Evolutionary conservation across 306 rosid genomes (phyloP), one percentile per base, ranked within the genome.

Genomic region (Vicia villosa): DNA sequence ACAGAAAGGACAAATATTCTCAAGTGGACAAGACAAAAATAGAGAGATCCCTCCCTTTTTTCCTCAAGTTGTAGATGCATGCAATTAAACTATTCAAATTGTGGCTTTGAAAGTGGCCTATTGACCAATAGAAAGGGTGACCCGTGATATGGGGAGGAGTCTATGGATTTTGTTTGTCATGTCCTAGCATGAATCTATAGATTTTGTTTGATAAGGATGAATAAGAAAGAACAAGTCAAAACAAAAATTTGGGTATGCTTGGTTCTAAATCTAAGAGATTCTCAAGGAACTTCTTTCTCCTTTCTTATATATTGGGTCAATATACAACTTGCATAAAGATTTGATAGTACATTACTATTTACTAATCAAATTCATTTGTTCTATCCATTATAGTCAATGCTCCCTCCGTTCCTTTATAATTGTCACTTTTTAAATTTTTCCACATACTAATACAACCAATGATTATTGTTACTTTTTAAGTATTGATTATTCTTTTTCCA

Each of bases 101-200:
- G 60, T 17, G 83, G 46, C 83, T 43, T 8, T 36, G 59, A 73
- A 78, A 73, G 49, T 64, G 59, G 42, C 32, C 5, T 42, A 20
- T 66, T 80, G 67, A 49, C 77, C 61, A 75, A 63, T 80, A 19
- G 10, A 57, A 58, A 20, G 57, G 58, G 26, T 38, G 60, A 57
- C 38, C 46, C 36, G 19, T 57, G 68, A 71, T 10, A 0, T 49
- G 19, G 76, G 63, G 30, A 47, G 38, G 72, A 30, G 16, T 37
- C 64, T 45, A 40, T 61, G 43, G 40, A 76, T 69, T 55, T 15
- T 76, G 10, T 60, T 51, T 66, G 78, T 50, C 63, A 49, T 17
- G 3, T 50, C 30, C 56, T 24, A 9, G 16, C 11, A 20, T 66
- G 69, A 21, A 10, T 45, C 64, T 45, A 46, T 61, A 37, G 40